phyloP scores from a whole-genome alignment of 2,329 filamentous ascomycete species.

The Pleurostoma richardsiae region DNA sequence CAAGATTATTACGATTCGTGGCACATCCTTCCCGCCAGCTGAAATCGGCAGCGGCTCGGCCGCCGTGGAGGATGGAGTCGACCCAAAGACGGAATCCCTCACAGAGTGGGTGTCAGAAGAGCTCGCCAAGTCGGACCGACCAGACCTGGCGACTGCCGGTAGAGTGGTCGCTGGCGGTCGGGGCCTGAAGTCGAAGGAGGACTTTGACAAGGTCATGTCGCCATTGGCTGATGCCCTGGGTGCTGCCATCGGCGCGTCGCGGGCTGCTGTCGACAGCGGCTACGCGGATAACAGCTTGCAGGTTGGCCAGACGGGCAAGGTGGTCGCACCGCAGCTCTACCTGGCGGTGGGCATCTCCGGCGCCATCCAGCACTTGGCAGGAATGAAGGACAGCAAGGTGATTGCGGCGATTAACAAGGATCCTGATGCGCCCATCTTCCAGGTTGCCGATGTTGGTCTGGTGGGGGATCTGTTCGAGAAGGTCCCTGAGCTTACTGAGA shows the following conservation, averaged over 20 bases:
- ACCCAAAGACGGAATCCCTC: slow-evolving; percentile 68
- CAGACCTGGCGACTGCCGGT: slow-evolving; percentile 83
- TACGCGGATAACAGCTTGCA: slow-evolving; percentile 98
- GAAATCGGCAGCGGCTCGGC: slow-evolving; percentile 69
- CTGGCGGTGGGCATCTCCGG: slow-evolving; percentile 94
- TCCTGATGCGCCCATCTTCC: slow-evolving; percentile 93
- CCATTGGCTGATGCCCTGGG: slow-evolving; percentile 89
- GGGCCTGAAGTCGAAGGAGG: slow-evolving; percentile 95
- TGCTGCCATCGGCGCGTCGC: slow-evolving; percentile 91
- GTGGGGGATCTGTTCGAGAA: slow-evolving; percentile 95
- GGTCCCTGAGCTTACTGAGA: slow-evolving; percentile 93
- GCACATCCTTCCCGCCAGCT: slow-evolving; percentile 81
- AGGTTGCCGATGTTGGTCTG: slow-evolving; percentile 91
- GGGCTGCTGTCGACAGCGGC: slow-evolving; percentile 92
- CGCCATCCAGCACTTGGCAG: slow-evolving; percentile 95
- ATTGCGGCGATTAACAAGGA: slow-evolving; percentile 99
- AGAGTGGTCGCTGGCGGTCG: slow-evolving; percentile 91
- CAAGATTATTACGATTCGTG: slow-evolving; percentile 89
- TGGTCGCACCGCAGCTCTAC: slow-evolving; percentile 93
- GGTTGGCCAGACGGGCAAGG: slow-evolving; percentile 98
- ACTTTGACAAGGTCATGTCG: slow-evolving; percentile 89
- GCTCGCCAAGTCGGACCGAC: slow-evolving; percentile 86
- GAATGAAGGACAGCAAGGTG: slow-evolving; percentile 99
- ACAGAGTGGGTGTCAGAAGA: slow-evolving; percentile 94
- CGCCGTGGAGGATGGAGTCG: slow-evolving; percentile 71